Percentiles rank a stretch among this genome's conserved stretches.
phyloP scores from a whole-genome alignment of 176 grass and related monocot species.

The Leersia perrieri region DNA sequence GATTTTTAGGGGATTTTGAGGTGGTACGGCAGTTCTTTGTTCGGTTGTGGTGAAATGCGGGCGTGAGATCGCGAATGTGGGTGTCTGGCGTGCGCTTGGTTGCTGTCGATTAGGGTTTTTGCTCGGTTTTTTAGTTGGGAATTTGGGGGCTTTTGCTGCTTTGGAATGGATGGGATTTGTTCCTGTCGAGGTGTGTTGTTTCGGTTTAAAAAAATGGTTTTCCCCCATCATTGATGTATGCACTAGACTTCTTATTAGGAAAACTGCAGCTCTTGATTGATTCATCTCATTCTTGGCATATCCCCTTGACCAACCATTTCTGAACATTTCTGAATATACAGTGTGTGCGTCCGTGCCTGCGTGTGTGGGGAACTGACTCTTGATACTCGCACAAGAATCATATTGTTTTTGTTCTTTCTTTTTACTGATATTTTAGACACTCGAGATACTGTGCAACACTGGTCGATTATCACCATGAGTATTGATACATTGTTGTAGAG shows the following conservation, averaged over 20 bases:
- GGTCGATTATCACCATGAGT: background rate
- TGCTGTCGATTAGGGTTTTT: slow-evolving; percentile 2
- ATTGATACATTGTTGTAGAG: background rate
- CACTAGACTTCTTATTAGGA: background rate
- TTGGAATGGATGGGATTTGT: background rate
- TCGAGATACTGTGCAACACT: background rate
- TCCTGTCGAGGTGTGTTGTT: background rate
- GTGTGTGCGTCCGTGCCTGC: too few relatives aligned
- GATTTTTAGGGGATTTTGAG: background rate
- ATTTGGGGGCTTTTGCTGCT: background rate
- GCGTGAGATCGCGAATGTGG: background rate
- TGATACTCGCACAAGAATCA: background rate
- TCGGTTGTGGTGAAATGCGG: background rate
- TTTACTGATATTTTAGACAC: background rate
- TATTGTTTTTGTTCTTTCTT: background rate
- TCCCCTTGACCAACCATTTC: background rate
- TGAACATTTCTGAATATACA: background rate
- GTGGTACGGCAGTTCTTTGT: background rate
- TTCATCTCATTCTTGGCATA: background rate
- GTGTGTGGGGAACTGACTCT: background rate
- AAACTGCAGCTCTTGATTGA: background rate
- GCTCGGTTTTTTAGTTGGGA: background rate
- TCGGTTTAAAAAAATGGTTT: background rate
- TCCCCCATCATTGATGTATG: background rate
- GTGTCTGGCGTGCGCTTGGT: background rate